Evolutionary conservation across 371 early-diverging fungal genomes (phyloP).

Genomic region (Mucor circinelloides): DNA sequence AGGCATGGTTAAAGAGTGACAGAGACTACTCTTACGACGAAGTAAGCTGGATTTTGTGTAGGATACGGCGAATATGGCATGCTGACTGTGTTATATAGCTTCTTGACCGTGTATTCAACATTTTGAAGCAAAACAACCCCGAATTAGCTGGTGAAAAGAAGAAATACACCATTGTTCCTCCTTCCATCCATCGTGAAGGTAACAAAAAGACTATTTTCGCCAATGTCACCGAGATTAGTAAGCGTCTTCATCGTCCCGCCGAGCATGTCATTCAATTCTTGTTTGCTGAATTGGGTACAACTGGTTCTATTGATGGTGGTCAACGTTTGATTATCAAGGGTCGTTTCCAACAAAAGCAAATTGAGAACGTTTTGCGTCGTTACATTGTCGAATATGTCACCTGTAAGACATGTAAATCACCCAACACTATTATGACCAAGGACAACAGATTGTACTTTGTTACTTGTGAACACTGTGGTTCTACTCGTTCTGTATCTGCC

Average conservation of each 20-base stretch:
- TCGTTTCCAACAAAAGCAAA: constrained; percentile 98
- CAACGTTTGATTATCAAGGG: constrained; percentile 98
- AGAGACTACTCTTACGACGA: constrained; percentile 95
- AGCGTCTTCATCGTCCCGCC: constrained; percentile 92
- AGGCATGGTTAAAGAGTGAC: constrained; percentile 86
- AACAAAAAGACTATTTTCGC: constrained; percentile 96
- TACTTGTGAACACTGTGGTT: constrained; percentile 98
- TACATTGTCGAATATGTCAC: constrained; percentile 99
- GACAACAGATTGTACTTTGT: constrained; percentile 98
- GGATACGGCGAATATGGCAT: not conserved
- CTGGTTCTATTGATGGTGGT: constrained; percentile 95
- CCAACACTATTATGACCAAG: constrained; percentile 95
- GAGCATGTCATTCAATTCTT: constrained; percentile 98
- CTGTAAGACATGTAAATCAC: constrained; percentile 99
- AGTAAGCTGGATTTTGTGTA: constrained; percentile 37
- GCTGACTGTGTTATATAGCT: constrained; percentile 54
- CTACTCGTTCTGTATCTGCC: constrained; percentile 94
- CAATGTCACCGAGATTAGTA: constrained; percentile 93
- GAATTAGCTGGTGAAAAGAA: constrained; percentile 92
- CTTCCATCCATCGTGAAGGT: constrained; percentile 92
- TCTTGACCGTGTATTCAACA: constrained; percentile 90
- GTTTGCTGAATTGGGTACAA: constrained; percentile 98
- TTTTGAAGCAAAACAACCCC: constrained; percentile 93
- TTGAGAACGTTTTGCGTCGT: constrained; percentile 97
- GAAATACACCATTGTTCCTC: constrained; percentile 92